These are phyloP conservation scores for Mediolabrus comicus DNA, from an alignment of 108 stramenopile genomes.

Conservation along the genomic window DNA sequence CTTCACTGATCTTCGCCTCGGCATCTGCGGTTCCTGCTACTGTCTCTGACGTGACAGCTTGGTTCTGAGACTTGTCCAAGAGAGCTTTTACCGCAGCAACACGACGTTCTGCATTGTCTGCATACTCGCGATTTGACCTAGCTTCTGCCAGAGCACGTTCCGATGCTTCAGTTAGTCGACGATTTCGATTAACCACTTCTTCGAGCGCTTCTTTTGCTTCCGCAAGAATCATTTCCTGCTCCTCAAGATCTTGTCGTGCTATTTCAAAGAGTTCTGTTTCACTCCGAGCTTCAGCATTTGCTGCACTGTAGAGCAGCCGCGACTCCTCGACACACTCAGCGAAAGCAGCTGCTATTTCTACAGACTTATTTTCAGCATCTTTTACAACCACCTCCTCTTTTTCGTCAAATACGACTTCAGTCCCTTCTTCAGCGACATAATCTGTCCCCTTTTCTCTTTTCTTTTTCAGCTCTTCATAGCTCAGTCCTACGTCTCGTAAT, in stretches of 20 bases:
- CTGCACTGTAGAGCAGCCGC: conserved; percentile 39
- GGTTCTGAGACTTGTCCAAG: conserved; percentile 49
- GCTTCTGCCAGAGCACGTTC: conserved; percentile 63
- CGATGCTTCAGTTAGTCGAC: conserved; percentile 48
- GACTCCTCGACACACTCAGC: conserved; percentile 59
- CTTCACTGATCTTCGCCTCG: conserved; percentile 83
- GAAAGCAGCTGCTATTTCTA: conserved; percentile 68
- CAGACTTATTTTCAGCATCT: conserved; percentile 43
- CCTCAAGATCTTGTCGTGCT: conserved; percentile 47
- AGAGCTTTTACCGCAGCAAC: conserved; percentile 57
- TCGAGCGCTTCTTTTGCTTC: conserved; percentile 59
- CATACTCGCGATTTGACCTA: conserved; percentile 65
- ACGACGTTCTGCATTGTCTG: conserved; percentile 50
- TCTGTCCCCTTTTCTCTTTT: conserved; percentile 14
- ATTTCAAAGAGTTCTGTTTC: conserved; percentile 54
- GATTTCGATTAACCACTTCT: conserved; percentile 37
- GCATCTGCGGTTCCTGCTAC: conserved; percentile 77
- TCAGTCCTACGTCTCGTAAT: conserved; percentile 40
- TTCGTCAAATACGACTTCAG: conserved; percentile 38
- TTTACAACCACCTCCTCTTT: conserved; percentile 48
- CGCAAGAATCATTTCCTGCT: conserved; percentile 48
- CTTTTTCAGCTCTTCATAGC: conserved; percentile 31
- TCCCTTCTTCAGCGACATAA: conserved; percentile 28
- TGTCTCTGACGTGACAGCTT: conserved; percentile 63
- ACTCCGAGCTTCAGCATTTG: conserved; percentile 54